These are phyloP conservation scores for Oropetium thomaeum DNA, from an alignment of 176 grass and related monocot genomes.

Conservation along the genomic window DNA sequence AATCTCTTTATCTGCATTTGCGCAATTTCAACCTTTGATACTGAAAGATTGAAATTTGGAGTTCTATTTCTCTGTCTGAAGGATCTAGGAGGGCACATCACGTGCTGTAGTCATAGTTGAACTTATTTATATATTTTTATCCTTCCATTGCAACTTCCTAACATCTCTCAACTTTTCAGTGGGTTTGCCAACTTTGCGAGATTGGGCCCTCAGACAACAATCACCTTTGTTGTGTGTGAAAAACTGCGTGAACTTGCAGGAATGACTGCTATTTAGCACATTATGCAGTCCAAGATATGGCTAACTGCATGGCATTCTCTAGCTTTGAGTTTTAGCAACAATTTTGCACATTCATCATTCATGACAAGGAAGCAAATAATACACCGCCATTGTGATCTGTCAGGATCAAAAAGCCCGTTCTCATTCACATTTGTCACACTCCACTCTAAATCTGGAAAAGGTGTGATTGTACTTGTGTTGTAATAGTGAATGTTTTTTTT, in stretches of 20 bases:
- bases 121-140: neutral
- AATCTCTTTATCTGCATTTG: neutral
- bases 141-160: neutral
- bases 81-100: neutral
- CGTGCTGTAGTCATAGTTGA: neutral
- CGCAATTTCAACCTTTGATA: neutral
- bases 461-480: neutral
- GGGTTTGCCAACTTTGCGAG: constrained; percentile 85
- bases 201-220: constrained; percentile 85
- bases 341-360: constrained; percentile 19
- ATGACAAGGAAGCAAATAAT: neutral
- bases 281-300: neutral
- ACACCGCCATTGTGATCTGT: neutral
- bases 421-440: neutral
- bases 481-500: neutral
- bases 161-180: constrained; percentile 38
- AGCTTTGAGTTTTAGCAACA: neutral
- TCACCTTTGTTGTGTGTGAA: constrained; percentile 84
- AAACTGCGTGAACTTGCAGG: constrained; percentile 69
- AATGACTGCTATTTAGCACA: constrained; percentile 63
- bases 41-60: neutral
- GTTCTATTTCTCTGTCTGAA: neutral
- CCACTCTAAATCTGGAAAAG: neutral
- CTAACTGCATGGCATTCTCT: neutral
- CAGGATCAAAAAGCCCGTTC: neutral